Percentiles rank a stretch among this genome's conserved stretches.
Evolutionary conservation across 768 basidiomycete species (phyloP).

Genomic region (Podaxis rugospora): DNA sequence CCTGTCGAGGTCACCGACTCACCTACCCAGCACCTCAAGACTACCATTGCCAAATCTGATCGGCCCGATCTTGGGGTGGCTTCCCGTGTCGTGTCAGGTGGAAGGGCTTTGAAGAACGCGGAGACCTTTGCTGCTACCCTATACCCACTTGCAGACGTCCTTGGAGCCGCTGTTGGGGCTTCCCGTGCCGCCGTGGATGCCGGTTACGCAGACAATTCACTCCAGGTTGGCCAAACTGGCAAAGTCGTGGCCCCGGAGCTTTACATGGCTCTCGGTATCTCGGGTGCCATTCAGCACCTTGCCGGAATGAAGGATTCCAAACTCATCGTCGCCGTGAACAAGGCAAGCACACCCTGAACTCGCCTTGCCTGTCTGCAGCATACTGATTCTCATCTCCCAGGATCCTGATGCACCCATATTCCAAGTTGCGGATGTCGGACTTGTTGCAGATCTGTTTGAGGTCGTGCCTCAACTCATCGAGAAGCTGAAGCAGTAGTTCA

Average conservation of each 20-base stretch:
- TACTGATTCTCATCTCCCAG: constrained; percentile 32
- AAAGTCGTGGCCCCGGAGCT: constrained; percentile 97
- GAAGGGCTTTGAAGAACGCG: constrained; percentile 90
- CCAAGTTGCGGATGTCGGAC: constrained; percentile 94
- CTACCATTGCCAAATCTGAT: constrained; percentile 82
- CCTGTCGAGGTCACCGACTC: constrained; percentile 58
- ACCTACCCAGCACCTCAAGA: constrained; percentile 61
- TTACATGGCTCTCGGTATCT: constrained; percentile 95
- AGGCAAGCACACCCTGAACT: constrained; percentile 44
- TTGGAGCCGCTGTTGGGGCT: constrained; percentile 97
- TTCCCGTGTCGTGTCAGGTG: constrained; percentile 87
- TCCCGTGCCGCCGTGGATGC: constrained; percentile 97
- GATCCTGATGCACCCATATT: constrained; percentile 98
- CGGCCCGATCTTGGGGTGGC: constrained; percentile 91
- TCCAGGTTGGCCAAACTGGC: constrained; percentile 99
- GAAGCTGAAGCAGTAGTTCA: constrained; percentile 60
- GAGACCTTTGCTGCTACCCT: constrained; percentile 86
- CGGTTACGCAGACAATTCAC: constrained; percentile 94
- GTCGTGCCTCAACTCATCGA: constrained; percentile 87
- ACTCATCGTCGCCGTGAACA: constrained; percentile 97
- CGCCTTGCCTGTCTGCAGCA: background rate
- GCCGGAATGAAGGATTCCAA: constrained; percentile 99
- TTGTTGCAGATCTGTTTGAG: constrained; percentile 91
- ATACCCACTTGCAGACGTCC: constrained; percentile 87
- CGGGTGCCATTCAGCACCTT: constrained; percentile 97